Conservation (phyloP, 805 yeast genomes). For the Kregervanrija fluxuum region DNA sequence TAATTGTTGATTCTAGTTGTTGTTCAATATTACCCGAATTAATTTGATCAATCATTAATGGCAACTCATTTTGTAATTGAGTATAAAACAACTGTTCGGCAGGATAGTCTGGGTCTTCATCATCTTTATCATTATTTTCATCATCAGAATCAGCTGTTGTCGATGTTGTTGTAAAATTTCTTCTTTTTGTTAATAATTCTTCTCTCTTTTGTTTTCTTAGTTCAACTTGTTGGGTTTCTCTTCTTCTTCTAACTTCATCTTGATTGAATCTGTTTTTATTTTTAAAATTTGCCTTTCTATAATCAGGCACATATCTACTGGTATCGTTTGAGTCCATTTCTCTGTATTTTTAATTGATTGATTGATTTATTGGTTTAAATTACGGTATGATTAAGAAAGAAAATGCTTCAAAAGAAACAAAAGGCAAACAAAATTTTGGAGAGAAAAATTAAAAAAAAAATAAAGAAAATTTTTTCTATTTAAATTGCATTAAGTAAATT, state of each 20-base stretch:
- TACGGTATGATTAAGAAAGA: neutral
- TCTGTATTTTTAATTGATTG: too few species aligned
- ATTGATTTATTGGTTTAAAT: neutral
- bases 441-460: neutral
- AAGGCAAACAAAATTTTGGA: neutral
- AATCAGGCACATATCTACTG: constrained; percentile 91
- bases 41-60: constrained; percentile 77
- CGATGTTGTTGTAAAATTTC: constrained; percentile 51
- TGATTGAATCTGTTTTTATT: constrained; percentile 90
- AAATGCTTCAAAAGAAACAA: neutral
- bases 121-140: constrained; percentile 47
- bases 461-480: constrained; percentile 1
- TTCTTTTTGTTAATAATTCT: constrained; percentile 87
- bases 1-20: constrained; percentile 83
- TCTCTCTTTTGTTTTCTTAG: constrained; percentile 95
- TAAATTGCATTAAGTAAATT: neutral
- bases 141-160: constrained; percentile 23
- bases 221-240: constrained; percentile 96
- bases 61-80: constrained; percentile 61
- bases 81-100: constrained; percentile 32
- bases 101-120: constrained; percentile 35
- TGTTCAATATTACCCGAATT: constrained; percentile 67
- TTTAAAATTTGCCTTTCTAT: constrained; percentile 93
- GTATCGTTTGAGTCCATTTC: constrained; percentile 64
- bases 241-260: constrained; percentile 95